Base-by-base conservation (phyloP, 768 basidiomycete species). In the Tricholoma bakamatsutake region DNA sequence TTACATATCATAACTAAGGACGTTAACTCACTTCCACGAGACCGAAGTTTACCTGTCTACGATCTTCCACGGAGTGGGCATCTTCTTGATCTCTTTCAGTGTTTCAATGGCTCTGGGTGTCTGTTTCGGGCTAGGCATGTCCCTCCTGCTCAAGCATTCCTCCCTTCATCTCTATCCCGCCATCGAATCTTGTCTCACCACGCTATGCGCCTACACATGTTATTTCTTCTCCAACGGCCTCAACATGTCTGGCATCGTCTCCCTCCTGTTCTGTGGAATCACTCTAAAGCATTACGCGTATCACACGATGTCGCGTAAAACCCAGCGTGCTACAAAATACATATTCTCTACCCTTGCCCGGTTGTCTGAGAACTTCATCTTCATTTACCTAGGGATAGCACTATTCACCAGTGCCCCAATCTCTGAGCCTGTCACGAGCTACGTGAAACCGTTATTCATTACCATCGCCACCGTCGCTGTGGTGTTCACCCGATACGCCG, bases 221-320 rank as follows among this genome's bases (percentile, higher is more conserved):
- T 98, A 98, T 73, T 99, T 99, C 76, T 94, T 99, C 77, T 95
- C 93, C n/a, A 99, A 93, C 60, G 95, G 93, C 5, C 70, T 95
- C 37, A 84, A 85, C 45, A 93, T 97, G 90, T 89, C 85, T 68
- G 96, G 97, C 50, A 98, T 98, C 70, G 95, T 98, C 43, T 97
- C 95, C 3, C 82, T 98, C 39, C 85, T 98, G 45, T 98, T 99
- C 77, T 98, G 96, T 68, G 96, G 97, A 57, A 97, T 99, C 68
- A 99, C 97, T 3, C 81, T 99, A 63, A 99, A 99, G 72, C 97
- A 99, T 68, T 98, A 99, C 66, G 97, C 96, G n/a, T 98, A 97
- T 68, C 97, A 98, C 74, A 98, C 94, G 51, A 99, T 99, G 97
- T 96, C 93, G 9, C 84, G 83, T 27, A 83, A 91, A 52, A 98